A percentile compares a stretch with the other conserved stretches of the same genome.
phyloP scores from a whole-genome alignment of 75 land plant species.

The Isoetes taiwanensis region DNA sequence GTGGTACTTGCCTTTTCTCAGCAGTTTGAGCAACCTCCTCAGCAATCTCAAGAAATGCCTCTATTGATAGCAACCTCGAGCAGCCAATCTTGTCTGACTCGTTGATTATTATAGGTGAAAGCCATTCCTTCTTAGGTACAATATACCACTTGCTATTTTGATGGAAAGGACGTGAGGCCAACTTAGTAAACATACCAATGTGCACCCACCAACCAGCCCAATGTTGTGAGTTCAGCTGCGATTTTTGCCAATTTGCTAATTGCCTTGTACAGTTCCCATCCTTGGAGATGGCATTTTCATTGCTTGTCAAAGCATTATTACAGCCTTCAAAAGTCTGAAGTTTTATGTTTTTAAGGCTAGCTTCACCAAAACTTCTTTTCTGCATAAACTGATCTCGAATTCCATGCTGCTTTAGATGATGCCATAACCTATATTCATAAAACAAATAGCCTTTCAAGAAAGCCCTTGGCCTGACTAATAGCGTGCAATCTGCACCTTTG shows the following conservation, averaged over 20 bases:
- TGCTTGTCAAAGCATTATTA: background rate
- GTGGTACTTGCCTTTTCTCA: conserved; percentile 6
- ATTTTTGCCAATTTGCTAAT: background rate
- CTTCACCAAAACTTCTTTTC: too few species aligned
- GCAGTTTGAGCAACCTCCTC: conserved; percentile 23
- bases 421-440: conserved; percentile 27
- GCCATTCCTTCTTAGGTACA: conserved; percentile 34
- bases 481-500: background rate
- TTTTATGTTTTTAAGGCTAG: too few species aligned
- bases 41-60: conserved; percentile 20
- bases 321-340: too few species aligned
- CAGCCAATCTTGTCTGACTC: conserved; percentile 7
- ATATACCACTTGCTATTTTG: conserved; percentile 29
- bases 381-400: too few species aligned
- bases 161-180: conserved; percentile 8
- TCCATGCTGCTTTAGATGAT: background rate
- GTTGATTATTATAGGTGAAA: conserved; percentile 24
- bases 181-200: conserved; percentile 6
- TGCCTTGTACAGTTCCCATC: background rate
- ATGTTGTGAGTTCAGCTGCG: conserved; percentile 15
- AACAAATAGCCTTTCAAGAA: conserved; percentile 30
- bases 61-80: conserved; percentile 2
- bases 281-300: background rate
- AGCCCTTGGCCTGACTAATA: conserved; percentile 13
- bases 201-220: conserved; percentile 33